phyloP scores from a whole-genome alignment of 2,329 filamentous ascomycete species.

The Nannizziopsis barbatae region DNA sequence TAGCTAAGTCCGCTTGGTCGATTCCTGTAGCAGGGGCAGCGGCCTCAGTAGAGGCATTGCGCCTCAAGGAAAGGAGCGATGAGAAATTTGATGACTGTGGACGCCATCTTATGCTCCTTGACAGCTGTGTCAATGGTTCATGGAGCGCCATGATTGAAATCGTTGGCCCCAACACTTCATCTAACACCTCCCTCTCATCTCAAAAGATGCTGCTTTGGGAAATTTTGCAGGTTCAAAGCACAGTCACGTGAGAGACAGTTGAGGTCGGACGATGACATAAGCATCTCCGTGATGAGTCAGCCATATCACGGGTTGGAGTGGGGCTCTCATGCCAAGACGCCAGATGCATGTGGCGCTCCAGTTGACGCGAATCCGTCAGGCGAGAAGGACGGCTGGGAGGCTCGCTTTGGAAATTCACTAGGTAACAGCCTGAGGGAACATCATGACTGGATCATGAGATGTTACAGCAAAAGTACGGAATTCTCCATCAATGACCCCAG shows the following conservation, averaged over 20 bases:
- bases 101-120: constrained; percentile 29
- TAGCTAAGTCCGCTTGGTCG: constrained; percentile 37
- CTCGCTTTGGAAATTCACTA: too few relatives aligned
- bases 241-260: constrained; percentile 8
- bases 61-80: constrained; percentile 28
- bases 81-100: constrained; percentile 24
- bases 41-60: constrained; percentile 38
- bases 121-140: constrained; percentile 31
- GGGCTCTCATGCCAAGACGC: background rate
- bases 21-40: constrained; percentile 28
- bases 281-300: constrained; percentile 8
- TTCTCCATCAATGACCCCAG: too few relatives aligned
- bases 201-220: background rate
- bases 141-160: constrained; percentile 29
- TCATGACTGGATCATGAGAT: too few relatives aligned
- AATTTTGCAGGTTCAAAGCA: constrained; percentile 5
- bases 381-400: too few relatives aligned
- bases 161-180: background rate
- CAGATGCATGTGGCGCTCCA: too few relatives aligned
- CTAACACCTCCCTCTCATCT: background rate
- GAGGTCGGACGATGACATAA: background rate
- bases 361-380: too few relatives aligned
- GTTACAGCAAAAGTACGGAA: too few relatives aligned
- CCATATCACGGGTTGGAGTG: background rate
- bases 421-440: too few relatives aligned